Percentiles rank a stretch among this genome's conserved stretches.
Conservation (phyloP, 768 basidiomycete species). For the Boletus edulis region DNA sequence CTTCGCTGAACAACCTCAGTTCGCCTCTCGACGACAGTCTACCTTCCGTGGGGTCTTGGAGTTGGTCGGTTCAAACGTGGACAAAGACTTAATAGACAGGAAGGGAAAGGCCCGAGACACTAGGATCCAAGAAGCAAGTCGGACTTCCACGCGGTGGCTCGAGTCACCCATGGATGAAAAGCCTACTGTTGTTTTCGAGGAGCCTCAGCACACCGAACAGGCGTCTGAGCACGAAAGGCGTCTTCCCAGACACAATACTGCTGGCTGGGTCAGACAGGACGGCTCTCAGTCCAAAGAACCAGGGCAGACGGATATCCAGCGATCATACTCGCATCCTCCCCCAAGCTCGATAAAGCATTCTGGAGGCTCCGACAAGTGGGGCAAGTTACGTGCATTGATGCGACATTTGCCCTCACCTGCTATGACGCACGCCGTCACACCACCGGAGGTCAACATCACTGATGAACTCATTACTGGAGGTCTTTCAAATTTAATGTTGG, state of each 20-base stretch:
- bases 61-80: conserved; percentile 27
- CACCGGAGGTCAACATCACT: conserved; percentile 65
- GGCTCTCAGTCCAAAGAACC: conserved; percentile 4
- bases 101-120: conserved; percentile 55
- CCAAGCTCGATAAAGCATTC: conserved; percentile 19
- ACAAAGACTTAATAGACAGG: conserved; percentile 43
- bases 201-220: conserved; percentile 18
- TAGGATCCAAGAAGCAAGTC: conserved; percentile 47
- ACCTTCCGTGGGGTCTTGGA: conserved; percentile 68
- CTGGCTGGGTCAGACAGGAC: conserved; percentile 1
- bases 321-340: conserved; percentile 30
- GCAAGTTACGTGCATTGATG: conserved; percentile 56
- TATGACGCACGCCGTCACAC: conserved; percentile 45
- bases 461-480: conserved; percentile 82
- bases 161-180: conserved; percentile 51
- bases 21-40: conserved; percentile 36
- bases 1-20: conserved; percentile 32
- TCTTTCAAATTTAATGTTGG: conserved; percentile 73
- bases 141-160: conserved; percentile 55
- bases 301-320: conserved; percentile 8
- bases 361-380: conserved; percentile 49
- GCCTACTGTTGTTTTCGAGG: conserved; percentile 33
- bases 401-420: conserved; percentile 34
- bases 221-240: conserved; percentile 26
- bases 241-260: conserved; percentile 7